A percentile compares a stretch with the other conserved stretches of the same genome.
These are phyloP conservation scores for Cronartium quercuum DNA, from an alignment of 1,284 basidiomycete genomes.

Conservation along the genomic window DNA sequence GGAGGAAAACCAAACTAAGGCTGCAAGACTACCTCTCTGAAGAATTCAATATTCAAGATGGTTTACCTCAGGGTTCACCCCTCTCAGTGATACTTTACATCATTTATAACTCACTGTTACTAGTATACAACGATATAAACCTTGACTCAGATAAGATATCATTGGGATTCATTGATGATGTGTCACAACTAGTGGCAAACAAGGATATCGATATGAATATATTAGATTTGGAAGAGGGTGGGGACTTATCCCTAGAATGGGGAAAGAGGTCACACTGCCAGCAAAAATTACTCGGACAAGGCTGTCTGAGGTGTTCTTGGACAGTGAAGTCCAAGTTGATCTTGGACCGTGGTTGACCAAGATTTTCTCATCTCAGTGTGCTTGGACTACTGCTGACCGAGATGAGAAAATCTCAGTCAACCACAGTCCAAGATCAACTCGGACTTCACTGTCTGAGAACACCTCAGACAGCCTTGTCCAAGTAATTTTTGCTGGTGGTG, in stretches of 20 bases:
- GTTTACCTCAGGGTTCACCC: slow-evolving; percentile 16
- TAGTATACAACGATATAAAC: background rate
- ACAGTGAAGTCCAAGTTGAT: no score
- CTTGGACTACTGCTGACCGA: no score
- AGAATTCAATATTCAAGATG: slow-evolving; percentile 2
- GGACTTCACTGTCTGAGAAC: no score
- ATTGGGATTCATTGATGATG: slow-evolving; percentile 19
- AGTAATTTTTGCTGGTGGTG: no score
- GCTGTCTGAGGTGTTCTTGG: no score
- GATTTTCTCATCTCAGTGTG: no score
- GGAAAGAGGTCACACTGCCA: no score
- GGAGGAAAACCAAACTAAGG: background rate
- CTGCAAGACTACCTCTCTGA: background rate
- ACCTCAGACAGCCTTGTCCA: no score
- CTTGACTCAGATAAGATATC: background rate
- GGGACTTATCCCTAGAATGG: background rate
- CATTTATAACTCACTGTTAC: slow-evolving; percentile 15
- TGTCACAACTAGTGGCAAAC: slow-evolving; percentile 3
- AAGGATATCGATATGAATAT: background rate
- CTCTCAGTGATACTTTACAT: slow-evolving; percentile 1
- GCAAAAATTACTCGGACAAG: no score
- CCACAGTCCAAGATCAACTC: no score
- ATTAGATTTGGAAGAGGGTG: background rate
- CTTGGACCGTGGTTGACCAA: no score
- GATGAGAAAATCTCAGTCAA: no score